Conservation (phyloP, 495 filamentous ascomycete species). For the Talaromyces liani region DNA sequence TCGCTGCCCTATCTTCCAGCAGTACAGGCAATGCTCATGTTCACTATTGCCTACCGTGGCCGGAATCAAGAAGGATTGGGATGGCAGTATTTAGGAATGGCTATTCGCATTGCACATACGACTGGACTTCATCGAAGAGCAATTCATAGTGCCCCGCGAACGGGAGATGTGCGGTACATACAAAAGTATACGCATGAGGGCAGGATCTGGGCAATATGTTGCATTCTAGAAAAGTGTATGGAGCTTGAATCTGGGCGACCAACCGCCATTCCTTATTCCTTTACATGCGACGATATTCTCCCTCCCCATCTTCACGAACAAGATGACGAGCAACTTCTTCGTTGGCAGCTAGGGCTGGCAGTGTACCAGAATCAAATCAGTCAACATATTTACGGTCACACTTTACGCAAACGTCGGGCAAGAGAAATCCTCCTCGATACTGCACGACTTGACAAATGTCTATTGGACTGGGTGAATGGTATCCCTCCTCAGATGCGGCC, state of each 20-base stretch:
- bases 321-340: neutral
- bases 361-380: neutral
- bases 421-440: slow-evolving; percentile 1
- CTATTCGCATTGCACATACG: slow-evolving; percentile 15
- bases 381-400: slow-evolving; percentile 6
- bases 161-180: neutral
- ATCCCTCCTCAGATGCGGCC: slow-evolving; percentile 4
- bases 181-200: slow-evolving; percentile 1
- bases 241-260: slow-evolving; percentile 6
- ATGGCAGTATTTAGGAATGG: slow-evolving; percentile 11
- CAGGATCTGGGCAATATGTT: slow-evolving; percentile 3
- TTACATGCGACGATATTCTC: slow-evolving; percentile 2
- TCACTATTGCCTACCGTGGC: slow-evolving; percentile 5
- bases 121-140: slow-evolving; percentile 11
- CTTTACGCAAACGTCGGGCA: slow-evolving; percentile 2
- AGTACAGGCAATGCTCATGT: slow-evolving; percentile 6
- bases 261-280: neutral
- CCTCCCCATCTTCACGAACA: slow-evolving; percentile 4
- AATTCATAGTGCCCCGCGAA: neutral
- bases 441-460: neutral
- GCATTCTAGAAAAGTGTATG: slow-evolving; percentile 6
- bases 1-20: slow-evolving; percentile 2
- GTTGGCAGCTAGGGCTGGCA: slow-evolving; percentile 1
- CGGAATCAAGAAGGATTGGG: slow-evolving; percentile 5
- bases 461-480: slow-evolving; percentile 2